Evolutionary conservation across 164 flowering plant species (phyloP).

Genomic region (Macadamia tetraphylla): DNA sequence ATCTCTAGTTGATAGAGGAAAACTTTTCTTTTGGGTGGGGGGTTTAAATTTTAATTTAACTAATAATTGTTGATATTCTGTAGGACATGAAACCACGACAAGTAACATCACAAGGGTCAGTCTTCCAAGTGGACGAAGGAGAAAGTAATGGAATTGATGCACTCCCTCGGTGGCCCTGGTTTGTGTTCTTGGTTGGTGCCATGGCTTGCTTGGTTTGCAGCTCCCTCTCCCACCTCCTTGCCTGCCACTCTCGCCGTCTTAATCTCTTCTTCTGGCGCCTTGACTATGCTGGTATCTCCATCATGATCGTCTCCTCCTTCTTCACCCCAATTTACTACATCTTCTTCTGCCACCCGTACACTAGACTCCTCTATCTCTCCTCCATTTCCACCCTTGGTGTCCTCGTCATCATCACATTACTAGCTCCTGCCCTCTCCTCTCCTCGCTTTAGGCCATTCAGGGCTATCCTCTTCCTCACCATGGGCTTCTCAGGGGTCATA

Average conservation of each 20-base stretch:
- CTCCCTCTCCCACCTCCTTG: constrained; percentile 79
- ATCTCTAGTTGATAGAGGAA: too few species aligned
- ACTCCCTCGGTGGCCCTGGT: constrained; percentile 84
- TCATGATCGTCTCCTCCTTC: constrained; percentile 91
- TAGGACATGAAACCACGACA: constrained; percentile 41
- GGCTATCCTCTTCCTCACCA: constrained; percentile 65
- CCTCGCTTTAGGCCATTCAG: constrained; percentile 61
- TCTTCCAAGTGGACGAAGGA: constrained; percentile 9
- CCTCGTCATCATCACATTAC: constrained; percentile 56
- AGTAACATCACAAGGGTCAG: constrained; percentile 18
- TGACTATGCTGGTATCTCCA: constrained; percentile 87
- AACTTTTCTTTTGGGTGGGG: too few species aligned
- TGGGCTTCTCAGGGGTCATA: constrained; percentile 88
- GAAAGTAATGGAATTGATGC: background rate
- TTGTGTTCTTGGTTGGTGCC: constrained; percentile 72
- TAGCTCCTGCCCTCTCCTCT: constrained; percentile 62
- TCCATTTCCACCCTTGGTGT: constrained; percentile 57
- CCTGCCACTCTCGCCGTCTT: constrained; percentile 78
- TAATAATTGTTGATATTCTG: constrained; percentile 4
- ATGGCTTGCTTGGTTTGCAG: constrained; percentile 83
- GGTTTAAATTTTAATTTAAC: too few species aligned
- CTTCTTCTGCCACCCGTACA: constrained; percentile 53
- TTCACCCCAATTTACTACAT: constrained; percentile 81
- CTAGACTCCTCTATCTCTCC: constrained; percentile 53
- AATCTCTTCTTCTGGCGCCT: constrained; percentile 91